Evolutionary conservation across 495 filamentous ascomycete species (phyloP), one percentile per base, ranked within the genome.

Genomic region (Lophium mytilinum): DNA sequence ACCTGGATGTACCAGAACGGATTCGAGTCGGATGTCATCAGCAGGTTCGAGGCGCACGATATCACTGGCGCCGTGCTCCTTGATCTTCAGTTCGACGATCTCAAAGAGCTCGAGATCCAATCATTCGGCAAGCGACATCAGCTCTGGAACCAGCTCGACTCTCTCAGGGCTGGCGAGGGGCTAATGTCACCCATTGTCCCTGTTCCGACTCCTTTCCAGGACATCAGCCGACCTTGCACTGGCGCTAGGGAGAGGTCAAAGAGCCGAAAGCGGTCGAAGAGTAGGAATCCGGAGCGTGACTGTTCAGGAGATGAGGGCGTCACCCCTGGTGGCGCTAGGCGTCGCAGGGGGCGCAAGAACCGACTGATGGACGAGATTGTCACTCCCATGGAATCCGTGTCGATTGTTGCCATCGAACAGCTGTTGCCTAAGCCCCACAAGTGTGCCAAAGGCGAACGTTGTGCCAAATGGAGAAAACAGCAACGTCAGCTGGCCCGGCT

Each of bases 341-440:
- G 65, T 57, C 74, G 78, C 55, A 68, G 70, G 53, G 73, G 71
- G 43, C 75, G 73, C 62, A 78, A 76, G 64, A 69, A 66, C 6
- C 69, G 71, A 57, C 64, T 34, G 30, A 2, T 54, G 10, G 82
- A 84, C 49, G 84, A 88, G 50, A 71, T 84, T 37, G 80, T 91
- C 65, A 80, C 78, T 0, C 89, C 88, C 0, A 75, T 79, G 10
- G 90, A 95, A 58, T 90, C 89, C 6, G 87, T 92, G 3, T 94
- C 90, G 0, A 95, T 96, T 55, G 89, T 96, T 35, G 90, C 80
- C 0, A 96, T 96, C 57, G 90, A 96, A 71, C 88, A 96, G 67
- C 64, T 91, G 14, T 73, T 95, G 17, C 90, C 90, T 3, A 90
- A 86, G 69, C 79, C 81, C 0, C 93, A 98, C 70, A 80, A 76